Conservation (phyloP, 2,329 filamentous ascomycete species). For the Neoscytalidium dimidiatum region DNA sequence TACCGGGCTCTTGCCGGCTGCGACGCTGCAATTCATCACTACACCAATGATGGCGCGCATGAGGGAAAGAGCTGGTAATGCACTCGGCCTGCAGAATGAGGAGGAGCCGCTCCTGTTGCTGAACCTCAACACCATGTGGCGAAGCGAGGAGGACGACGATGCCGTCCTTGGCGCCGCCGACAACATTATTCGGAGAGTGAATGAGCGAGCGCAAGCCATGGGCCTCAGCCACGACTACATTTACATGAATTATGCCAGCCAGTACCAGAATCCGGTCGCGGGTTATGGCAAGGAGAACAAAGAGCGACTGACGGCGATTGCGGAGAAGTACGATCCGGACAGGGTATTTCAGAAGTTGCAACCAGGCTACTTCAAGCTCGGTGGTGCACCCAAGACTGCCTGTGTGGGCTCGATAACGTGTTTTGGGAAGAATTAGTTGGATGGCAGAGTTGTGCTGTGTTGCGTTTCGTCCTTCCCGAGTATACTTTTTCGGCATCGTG, state of each 20-base stretch:
- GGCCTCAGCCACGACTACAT: slow-evolving; percentile 37
- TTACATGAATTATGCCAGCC: slow-evolving; percentile 52
- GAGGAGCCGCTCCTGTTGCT: slow-evolving; percentile 29
- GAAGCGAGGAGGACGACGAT: slow-evolving; percentile 27
- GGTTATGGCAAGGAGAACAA: slow-evolving; percentile 45
- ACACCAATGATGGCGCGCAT: slow-evolving; percentile 27
- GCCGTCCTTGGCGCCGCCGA: slow-evolving; percentile 26
- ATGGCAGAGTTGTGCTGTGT: background rate
- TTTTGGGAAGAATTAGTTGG: background rate
- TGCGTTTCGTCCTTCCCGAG: slow-evolving; percentile 1
- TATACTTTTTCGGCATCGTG: background rate
- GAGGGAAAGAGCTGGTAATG: slow-evolving; percentile 30
- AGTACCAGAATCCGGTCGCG: slow-evolving; percentile 44
- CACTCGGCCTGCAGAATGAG: slow-evolving; percentile 30
- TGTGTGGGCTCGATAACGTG: slow-evolving; percentile 3
- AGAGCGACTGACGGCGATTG: slow-evolving; percentile 34
- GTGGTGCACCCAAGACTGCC: slow-evolving; percentile 20
- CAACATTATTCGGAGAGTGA: slow-evolving; percentile 25
- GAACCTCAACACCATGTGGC: slow-evolving; percentile 28
- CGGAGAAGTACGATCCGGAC: slow-evolving; percentile 43
- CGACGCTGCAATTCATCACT: slow-evolving; percentile 33
- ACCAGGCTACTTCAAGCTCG: slow-evolving; percentile 49
- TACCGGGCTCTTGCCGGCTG: slow-evolving; percentile 24
- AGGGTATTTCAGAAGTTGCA: slow-evolving; percentile 43
- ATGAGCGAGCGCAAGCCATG: slow-evolving; percentile 19